Base-by-base conservation (phyloP, 352 stramenopile species). In the Pythium scleroteichum region DNA sequence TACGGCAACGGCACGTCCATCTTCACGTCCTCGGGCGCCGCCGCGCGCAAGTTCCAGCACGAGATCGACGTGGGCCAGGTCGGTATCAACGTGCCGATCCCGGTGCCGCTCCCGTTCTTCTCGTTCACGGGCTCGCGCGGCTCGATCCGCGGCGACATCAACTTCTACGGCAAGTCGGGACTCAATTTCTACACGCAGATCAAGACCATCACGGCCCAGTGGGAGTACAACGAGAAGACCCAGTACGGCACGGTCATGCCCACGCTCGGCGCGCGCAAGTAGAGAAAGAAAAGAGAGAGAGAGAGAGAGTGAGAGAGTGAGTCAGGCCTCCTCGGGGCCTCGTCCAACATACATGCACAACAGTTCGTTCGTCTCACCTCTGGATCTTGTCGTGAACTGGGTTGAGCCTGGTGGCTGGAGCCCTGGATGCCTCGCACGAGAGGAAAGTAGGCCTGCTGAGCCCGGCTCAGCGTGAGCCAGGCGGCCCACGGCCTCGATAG, bases 1-100 rank as follows among this genome's bases (percentile, higher is more conserved):
- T 99, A 99, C 79, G 97, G 96, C 59, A 99, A 99, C 73, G 97
- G 96, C 42, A 97, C 87, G 49, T 96, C 94, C 7, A 97, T 99
- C 64, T 99, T 99, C 77, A 99, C 96, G 29, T 82, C 80, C 10
- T 97, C 76, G 13, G 97, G 97, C 53, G 80, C 90, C 26, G 91
- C 90, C 1, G 97, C 96, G 23, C 85, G 96, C 62, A 98, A 98
- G 71, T 99, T 98, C 79, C 94, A 98, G 75, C 82, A 97, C 68
- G 93, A 98, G 64, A 90, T 99, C 48, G 87, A 99, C 68, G 95
- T 98, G 8, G 96, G 96, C 33, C 96, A 99, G 75, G 94, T 99
- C 22, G 94, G 94, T 35, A 96, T 98, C 66, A 98, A 98, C 79
- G 92, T 99, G 38, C 94, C 96, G 29, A 99, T 99, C 71, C 97